Evolutionary conservation across 2,329 filamentous ascomycete species (phyloP).

Genomic region (Colletotrichum tamarilloi): DNA sequence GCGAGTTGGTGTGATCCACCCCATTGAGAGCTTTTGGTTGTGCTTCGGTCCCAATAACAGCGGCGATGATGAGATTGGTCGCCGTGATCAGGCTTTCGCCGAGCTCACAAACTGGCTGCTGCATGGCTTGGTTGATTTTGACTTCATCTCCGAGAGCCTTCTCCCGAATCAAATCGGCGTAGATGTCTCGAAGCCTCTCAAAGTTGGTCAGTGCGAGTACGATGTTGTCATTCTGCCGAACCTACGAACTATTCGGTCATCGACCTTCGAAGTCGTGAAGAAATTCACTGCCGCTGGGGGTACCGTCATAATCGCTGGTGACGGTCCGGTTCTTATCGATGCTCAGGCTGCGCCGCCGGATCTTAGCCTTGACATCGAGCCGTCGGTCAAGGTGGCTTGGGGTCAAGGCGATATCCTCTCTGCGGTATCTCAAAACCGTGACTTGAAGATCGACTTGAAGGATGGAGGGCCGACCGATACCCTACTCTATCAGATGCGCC

Average conservation of each 20-base stretch:
- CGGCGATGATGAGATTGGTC: conserved; percentile 39
- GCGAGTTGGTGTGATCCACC: conserved; percentile 45
- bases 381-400: conserved; percentile 1
- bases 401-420: not conserved
- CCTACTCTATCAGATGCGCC: conserved; percentile 44
- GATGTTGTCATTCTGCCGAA: conserved; percentile 45
- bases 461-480: conserved; percentile 26
- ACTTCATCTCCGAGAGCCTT: conserved; percentile 46
- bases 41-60: conserved; percentile 43
- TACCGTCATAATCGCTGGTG: conserved; percentile 19
- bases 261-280: conserved; percentile 41
- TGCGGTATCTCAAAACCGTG: not conserved
- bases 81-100: conserved; percentile 41
- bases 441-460: conserved; percentile 1
- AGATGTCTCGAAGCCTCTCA: conserved; percentile 26
- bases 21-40: conserved; percentile 48
- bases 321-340: not conserved
- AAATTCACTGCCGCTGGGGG: conserved; percentile 37
- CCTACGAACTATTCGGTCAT: conserved; percentile 44
- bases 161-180: conserved; percentile 38
- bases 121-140: conserved; percentile 44
- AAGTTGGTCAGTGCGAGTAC: conserved; percentile 44
- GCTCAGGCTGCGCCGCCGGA: not conserved
- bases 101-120: conserved; percentile 35
- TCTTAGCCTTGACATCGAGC: not conserved